Conservation (phyloP, 176 grass and related monocot genomes). For the Echinochloa phyllopogon region DNA sequence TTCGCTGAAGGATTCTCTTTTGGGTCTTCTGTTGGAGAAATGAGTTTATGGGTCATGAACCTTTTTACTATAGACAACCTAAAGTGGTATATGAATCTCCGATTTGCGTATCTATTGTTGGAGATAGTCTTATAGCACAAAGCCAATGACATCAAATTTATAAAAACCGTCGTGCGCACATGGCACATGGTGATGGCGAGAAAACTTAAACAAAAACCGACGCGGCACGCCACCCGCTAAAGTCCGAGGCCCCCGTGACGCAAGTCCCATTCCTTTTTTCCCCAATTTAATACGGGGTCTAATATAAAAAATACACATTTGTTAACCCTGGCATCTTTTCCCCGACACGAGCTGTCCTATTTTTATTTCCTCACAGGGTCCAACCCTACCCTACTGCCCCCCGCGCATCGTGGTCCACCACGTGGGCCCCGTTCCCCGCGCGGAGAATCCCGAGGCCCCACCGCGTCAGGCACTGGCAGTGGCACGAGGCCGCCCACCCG, state of each 20-base stretch:
- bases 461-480: neutral
- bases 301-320: too few species aligned
- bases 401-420: neutral
- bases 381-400: neutral
- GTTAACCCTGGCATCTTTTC: neutral
- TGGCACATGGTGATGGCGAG: conserved; percentile 37
- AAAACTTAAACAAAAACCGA: conserved; percentile 34
- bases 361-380: neutral
- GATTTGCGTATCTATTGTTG: too few species aligned
- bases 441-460: conserved; percentile 46
- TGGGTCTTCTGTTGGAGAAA: too few species aligned
- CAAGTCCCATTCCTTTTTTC: neutral
- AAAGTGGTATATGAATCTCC: too few species aligned
- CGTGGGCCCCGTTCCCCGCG: conserved; percentile 26
- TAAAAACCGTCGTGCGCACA: conserved; percentile 29
- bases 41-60: too few species aligned
- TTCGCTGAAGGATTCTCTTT: too few species aligned
- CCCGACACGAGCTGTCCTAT: neutral
- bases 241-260: conserved; percentile 33
- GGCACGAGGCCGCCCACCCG: neutral
- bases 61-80: too few species aligned
- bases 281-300: neutral
- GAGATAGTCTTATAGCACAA: too few species aligned
- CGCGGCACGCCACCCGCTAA: conserved; percentile 36
- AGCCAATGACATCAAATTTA: neutral